These are phyloP conservation scores for Colletotrichum sp. DNA, from an alignment of 2,329 filamentous ascomycete species.

Conservation along the genomic window DNA sequence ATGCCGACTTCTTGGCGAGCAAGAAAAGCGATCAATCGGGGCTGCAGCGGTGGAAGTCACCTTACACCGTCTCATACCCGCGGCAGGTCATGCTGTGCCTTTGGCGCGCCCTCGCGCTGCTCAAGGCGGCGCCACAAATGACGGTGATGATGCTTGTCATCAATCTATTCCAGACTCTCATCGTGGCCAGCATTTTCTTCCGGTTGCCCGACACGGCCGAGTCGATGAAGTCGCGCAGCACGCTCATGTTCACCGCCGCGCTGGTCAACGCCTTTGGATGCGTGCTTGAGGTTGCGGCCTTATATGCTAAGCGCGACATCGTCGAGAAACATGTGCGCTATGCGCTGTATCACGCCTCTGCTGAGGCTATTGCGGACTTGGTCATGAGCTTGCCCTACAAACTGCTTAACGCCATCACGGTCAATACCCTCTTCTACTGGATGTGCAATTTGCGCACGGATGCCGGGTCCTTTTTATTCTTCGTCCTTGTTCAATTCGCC, in stretches of 20 bases:
- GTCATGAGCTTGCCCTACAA: conserved; percentile 49
- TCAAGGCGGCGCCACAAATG: conserved; percentile 24
- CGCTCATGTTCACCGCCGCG: conserved; percentile 37
- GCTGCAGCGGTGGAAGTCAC: conserved; percentile 18
- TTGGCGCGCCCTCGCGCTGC: conserved; percentile 21
- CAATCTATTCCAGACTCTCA: conserved; percentile 64
- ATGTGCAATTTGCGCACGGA: conserved; percentile 33
- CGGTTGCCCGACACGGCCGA: conserved; percentile 58
- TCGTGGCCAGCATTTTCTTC: conserved; percentile 71
- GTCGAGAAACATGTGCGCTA: conserved; percentile 36
- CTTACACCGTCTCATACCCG: conserved; percentile 25
- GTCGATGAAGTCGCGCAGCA: conserved; percentile 58
- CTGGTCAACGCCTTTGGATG: conserved; percentile 51
- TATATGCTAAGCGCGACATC: conserved; percentile 34
- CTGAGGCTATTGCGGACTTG: conserved; percentile 42
- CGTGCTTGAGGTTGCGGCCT: conserved; percentile 35
- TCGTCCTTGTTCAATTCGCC: conserved; percentile 64
- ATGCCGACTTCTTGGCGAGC: background rate
- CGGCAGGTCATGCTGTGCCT: conserved; percentile 25
- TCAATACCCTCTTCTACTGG: conserved; percentile 45
- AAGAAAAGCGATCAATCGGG: conserved; percentile 7
- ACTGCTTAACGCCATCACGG: conserved; percentile 56
- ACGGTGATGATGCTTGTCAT: conserved; percentile 28
- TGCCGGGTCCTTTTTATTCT: conserved; percentile 61
- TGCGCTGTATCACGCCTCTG: conserved; percentile 34